Base-by-base conservation (phyloP, 2,329 filamentous ascomycete genomes). In the Fusarium coffeatum region DNA sequence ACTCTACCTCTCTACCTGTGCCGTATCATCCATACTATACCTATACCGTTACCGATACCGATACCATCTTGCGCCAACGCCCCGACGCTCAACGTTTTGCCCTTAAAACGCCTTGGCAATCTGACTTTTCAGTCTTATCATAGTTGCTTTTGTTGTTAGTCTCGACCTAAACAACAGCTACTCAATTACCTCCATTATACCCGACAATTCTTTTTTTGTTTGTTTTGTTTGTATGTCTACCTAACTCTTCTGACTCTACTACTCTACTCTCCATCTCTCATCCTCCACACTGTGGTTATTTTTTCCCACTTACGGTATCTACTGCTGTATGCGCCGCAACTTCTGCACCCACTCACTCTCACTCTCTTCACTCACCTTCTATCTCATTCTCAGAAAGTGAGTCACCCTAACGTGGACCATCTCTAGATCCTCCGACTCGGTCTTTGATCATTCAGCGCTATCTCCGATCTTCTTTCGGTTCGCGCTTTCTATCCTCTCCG, bases 291-390 rank as follows among this genome's bases (percentile, higher is more conserved):
- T 55, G 58, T 65, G 54, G 42, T 42, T 63, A 48, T 59, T 54
- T 72, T 72, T 74, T 68, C 58, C 49, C 54, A 34, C 50, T 47
- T 45, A 47, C 50, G 34, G 55, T 43, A 28, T 51, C 56, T 64
- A 59, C 64, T 55, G 58, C 49, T 55, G 55, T 64, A 72, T 75
- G 72, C 72, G 71, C 65, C 72, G 71, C 60, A 68, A 66, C 65
- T 57, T 63, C 54, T 53, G 45, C 58, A 55, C 57, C 37, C 43
- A 60, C 55, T 59, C 60, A 41, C 23, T 46, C 55, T 59, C 60
- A 41, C 34, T 46, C 53, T 46, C 43, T 63, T 65, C 59, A 56
- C 57, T 58, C 51, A 61, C 27, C 60, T 45, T 59, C 47, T 47
- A 40, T 53, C 46, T 53, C 49, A 11, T 27, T 65, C 51, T 49